Percentiles rank a stretch among this genome's conserved stretches.
Evolutionary conservation across 768 basidiomycete genomes (phyloP).

Genomic region (Hysterangium stoloniferum): DNA sequence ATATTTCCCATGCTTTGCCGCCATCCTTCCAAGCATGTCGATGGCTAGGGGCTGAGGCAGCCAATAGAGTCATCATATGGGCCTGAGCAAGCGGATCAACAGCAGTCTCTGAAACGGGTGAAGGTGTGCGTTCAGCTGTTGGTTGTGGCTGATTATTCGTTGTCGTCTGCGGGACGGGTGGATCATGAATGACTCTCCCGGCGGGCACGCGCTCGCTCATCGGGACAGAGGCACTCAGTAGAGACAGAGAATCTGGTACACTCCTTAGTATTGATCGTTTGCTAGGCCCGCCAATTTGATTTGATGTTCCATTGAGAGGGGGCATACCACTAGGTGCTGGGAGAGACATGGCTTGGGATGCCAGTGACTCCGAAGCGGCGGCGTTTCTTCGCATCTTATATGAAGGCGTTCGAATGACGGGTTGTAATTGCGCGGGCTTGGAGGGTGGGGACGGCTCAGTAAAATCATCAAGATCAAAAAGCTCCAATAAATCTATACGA

Average conservation of each 20-base stretch:
- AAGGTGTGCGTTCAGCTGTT: neutral
- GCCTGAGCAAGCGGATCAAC: constrained; percentile 29
- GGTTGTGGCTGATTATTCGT: neutral
- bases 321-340: neutral
- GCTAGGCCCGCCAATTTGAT: neutral
- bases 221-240: constrained; percentile 10
- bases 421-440: neutral
- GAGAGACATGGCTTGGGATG: neutral
- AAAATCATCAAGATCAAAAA: constrained; percentile 60
- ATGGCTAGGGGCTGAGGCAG: constrained; percentile 63
- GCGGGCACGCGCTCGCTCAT: constrained; percentile 1
- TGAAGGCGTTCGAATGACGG: neutral
- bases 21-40: constrained; percentile 60
- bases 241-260: constrained; percentile 1
- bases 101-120: neutral
- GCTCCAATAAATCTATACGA: constrained; percentile 41
- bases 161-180: neutral
- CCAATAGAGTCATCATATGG: constrained; percentile 55
- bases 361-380: neutral
- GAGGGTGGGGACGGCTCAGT: neutral
- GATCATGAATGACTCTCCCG: neutral
- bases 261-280: neutral
- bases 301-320: constrained; percentile 2
- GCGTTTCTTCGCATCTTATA: constrained; percentile 3
- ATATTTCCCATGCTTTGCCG: constrained; percentile 56